phyloP scores from a whole-genome alignment of 768 basidiomycete species.

The Calocybe cyanea region DNA sequence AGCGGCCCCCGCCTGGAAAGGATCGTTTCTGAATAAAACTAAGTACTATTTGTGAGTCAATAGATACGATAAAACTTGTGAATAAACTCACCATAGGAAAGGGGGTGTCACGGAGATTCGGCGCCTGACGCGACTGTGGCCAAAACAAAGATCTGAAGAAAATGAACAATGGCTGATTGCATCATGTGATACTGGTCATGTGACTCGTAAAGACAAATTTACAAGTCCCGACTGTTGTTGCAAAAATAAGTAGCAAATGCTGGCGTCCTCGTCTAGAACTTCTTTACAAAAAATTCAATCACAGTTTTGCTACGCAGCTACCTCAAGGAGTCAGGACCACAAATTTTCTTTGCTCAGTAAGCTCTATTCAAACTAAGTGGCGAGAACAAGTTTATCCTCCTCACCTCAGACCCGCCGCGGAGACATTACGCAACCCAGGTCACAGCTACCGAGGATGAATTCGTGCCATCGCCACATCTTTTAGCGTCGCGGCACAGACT shows the following conservation, averaged over 20 bases:
- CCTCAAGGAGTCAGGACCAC: neutral
- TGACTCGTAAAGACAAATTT: no score
- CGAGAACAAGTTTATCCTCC: constrained; percentile 2
- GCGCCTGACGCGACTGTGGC: constrained; percentile 22
- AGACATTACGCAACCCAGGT: constrained; percentile 8
- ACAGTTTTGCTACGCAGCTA: constrained; percentile 1
- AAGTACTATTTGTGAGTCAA: constrained; percentile 11
- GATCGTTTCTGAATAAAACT: constrained; percentile 95
- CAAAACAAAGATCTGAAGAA: constrained; percentile 6
- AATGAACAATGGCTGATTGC: no score
- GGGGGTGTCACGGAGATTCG: constrained; percentile 15
- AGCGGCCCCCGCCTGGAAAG: constrained; percentile 91
- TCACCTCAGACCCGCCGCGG: constrained; percentile 3
- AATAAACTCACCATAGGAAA: constrained; percentile 24
- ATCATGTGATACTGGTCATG: no score
- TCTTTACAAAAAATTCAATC: constrained; percentile 9
- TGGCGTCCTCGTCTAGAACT: constrained; percentile 12
- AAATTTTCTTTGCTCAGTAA: neutral
- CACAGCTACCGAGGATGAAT: constrained; percentile 5
- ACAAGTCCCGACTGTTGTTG: no score
- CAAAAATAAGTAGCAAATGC: no score
- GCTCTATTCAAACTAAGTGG: neutral
- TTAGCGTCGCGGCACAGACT: constrained; percentile 9
- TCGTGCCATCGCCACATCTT: constrained; percentile 4
- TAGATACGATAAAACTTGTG: neutral